Evolutionary conservation across 179 eudicot genomes (phyloP).

Genomic region (Spergularia azorica): DNA sequence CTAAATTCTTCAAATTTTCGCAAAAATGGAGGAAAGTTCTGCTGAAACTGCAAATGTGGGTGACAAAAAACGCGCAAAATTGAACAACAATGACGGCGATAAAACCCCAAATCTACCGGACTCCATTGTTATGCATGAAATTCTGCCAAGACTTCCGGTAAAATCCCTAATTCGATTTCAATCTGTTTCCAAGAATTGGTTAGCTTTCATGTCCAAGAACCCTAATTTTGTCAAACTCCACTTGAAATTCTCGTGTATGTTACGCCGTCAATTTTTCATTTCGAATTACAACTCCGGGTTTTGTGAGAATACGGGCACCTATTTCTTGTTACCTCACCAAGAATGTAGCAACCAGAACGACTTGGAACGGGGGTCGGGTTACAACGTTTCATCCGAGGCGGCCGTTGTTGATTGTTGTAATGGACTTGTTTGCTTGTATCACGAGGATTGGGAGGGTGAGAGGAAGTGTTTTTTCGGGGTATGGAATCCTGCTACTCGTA

Average conservation of each 20-base stretch:
- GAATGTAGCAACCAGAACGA: neutral
- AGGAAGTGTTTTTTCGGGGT: neutral
- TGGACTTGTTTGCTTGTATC: neutral
- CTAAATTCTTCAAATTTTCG: too few relatives aligned
- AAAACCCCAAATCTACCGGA: neutral
- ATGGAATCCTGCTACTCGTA: neutral
- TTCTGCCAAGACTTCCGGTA: slow-evolving; percentile 16
- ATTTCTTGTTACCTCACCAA: neutral
- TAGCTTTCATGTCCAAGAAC: neutral
- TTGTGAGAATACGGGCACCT: neutral
- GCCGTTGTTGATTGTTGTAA: neutral
- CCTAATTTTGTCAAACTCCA: neutral
- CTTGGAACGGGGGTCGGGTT: neutral
- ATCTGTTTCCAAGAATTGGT: slow-evolving; percentile 5
- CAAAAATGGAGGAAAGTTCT: neutral
- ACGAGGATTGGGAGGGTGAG: neutral
- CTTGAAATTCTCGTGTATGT: neutral
- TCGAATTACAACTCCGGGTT: neutral
- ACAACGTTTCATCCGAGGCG: neutral
- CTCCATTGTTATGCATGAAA: neutral
- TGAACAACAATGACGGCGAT: neutral
- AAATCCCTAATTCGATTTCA: slow-evolving; percentile 9
- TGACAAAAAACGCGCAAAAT: neutral
- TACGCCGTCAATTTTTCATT: neutral
- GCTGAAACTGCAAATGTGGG: neutral